Evolutionary conservation across 1,284 basidiomycete species (phyloP).

Genomic region (Anthracocystis setariae): DNA sequence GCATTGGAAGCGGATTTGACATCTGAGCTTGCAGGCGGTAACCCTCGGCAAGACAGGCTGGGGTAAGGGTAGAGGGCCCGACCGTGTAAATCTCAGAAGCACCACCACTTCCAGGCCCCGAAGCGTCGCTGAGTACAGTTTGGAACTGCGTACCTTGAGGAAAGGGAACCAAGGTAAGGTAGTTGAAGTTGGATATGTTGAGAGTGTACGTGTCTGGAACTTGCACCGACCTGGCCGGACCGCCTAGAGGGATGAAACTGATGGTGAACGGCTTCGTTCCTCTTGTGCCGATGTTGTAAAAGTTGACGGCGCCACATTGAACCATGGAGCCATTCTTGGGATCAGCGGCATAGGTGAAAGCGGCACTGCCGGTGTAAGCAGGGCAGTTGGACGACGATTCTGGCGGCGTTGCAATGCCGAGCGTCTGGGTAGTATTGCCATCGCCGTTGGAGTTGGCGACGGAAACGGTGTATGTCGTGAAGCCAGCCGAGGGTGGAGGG

Average conservation of each 20-base stretch:
- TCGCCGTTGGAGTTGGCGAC: conserved; percentile 46
- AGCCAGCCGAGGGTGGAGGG: conserved; percentile 33
- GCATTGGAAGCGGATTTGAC: conserved; percentile 25
- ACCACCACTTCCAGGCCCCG: conserved; percentile 49
- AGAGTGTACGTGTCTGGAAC: conserved; percentile 35
- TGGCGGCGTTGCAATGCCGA: conserved; percentile 28
- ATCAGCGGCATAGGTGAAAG: conserved; percentile 48
- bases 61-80: conserved; percentile 10
- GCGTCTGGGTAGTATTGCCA: conserved; percentile 44
- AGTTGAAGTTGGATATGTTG: conserved; percentile 48
- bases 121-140: conserved; percentile 45
- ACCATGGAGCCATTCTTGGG: conserved; percentile 33
- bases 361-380: conserved; percentile 35
- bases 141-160: conserved; percentile 47
- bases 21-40: conserved; percentile 21
- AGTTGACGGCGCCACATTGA: conserved; percentile 47
- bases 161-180: conserved; percentile 38
- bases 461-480: conserved; percentile 39
- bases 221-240: conserved; percentile 34
- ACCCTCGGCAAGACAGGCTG: conserved; percentile 21
- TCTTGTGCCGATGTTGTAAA: conserved; percentile 50
- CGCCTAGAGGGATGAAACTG: conserved; percentile 44
- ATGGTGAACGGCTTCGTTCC: conserved; percentile 54
- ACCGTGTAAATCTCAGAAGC: conserved; percentile 43
- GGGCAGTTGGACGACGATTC: conserved; percentile 24